A percentile compares a stretch with the other conserved stretches of the same genome.
Conservation (phyloP, 2,329 filamentous ascomycete species). For the Chrysoporthe puriensis region DNA sequence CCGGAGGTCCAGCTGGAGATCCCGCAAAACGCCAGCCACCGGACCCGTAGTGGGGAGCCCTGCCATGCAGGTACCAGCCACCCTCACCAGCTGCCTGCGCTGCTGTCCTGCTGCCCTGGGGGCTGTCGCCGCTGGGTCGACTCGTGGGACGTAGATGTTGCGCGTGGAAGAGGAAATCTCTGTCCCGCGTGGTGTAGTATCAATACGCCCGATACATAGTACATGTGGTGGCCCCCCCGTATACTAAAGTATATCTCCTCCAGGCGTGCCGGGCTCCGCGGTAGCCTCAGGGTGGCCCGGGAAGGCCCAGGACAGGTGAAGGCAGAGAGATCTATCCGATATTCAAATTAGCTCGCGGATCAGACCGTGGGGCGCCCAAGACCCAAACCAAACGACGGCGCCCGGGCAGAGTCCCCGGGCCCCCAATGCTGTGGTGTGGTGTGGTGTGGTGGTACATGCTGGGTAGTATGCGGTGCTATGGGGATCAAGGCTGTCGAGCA, state of each 20-base stretch:
- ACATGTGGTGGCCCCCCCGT: background rate
- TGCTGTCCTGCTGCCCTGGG: background rate
- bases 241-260: background rate
- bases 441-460: too few species aligned
- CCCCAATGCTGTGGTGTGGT: too few species aligned
- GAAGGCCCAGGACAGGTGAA: too few species aligned
- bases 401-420: background rate
- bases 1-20: background rate
- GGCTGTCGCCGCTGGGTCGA: too few species aligned
- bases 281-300: too few species aligned
- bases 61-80: slow-evolving; percentile 25
- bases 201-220: too few species aligned
- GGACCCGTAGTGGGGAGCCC: slow-evolving; percentile 3
- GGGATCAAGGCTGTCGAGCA: background rate
- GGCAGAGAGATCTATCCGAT: too few species aligned
- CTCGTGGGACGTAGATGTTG: too few species aligned
- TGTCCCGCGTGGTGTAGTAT: background rate
- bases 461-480: too few species aligned
- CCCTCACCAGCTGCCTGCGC: slow-evolving; percentile 4
- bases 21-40: slow-evolving; percentile 6
- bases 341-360: too few species aligned
- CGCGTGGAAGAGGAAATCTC: background rate
- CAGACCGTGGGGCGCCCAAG: too few species aligned
- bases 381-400: too few species aligned
- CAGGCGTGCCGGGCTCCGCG: background rate